phyloP scores from a whole-genome alignment of 2,329 filamentous ascomycete genomes.

The Paraphoma sp. region DNA sequence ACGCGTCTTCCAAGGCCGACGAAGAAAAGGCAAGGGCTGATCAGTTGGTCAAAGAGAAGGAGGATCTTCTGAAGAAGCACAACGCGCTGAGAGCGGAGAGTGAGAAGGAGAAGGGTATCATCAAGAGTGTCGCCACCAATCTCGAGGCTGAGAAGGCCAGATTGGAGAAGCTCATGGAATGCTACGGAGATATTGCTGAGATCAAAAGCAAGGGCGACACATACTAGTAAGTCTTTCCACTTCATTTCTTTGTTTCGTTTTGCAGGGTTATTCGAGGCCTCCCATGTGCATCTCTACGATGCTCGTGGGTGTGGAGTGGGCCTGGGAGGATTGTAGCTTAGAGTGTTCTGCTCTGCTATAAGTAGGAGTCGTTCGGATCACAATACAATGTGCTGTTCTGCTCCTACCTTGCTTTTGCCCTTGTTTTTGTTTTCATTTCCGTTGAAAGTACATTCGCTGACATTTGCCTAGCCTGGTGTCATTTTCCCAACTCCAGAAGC shows the following conservation, averaged over 20 bases:
- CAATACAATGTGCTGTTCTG: conserved; percentile 35
- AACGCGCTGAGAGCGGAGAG: conserved; percentile 41
- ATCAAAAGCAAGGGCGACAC: conserved; percentile 53
- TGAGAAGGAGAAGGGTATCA: conserved; percentile 46
- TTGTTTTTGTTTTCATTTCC: not conserved
- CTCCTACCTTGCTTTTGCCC: conserved; percentile 2
- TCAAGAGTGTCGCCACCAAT: conserved; percentile 48
- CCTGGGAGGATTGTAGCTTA: conserved; percentile 6
- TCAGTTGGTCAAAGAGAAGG: conserved; percentile 41
- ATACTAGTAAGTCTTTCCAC: conserved; percentile 52
- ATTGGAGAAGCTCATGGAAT: conserved; percentile 52
- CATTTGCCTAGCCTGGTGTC: conserved; percentile 53
- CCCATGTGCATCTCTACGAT: too few relatives aligned
- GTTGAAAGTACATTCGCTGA: conserved; percentile 11
- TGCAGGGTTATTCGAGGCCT: not conserved
- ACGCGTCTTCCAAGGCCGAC: conserved; percentile 42
- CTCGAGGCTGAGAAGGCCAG: conserved; percentile 51
- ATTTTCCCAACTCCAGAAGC: conserved; percentile 59
- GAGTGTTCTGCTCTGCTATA: conserved; percentile 2
- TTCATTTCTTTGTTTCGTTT: conserved; percentile 22
- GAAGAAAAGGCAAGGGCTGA: conserved; percentile 40
- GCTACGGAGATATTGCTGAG: conserved; percentile 50
- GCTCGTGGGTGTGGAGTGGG: not conserved
- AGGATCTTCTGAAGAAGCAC: conserved; percentile 42
- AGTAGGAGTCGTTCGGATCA: conserved; percentile 11